Evolutionary conservation across 106 monocot species (phyloP).

Genomic region (Ottelia alismoides): DNA sequence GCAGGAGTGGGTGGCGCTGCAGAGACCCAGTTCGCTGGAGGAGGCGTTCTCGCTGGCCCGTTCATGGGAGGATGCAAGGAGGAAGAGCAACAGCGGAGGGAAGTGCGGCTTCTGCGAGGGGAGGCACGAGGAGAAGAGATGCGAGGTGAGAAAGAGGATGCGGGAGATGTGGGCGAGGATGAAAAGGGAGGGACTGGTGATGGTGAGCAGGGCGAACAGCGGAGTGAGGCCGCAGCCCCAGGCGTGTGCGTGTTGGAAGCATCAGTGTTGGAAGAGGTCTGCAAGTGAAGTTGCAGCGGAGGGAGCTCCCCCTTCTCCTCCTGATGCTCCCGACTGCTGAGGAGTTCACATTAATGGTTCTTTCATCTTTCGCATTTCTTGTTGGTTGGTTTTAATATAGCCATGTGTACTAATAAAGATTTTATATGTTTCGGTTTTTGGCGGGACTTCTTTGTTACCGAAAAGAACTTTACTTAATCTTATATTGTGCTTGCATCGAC

Average conservation of each 20-base stretch:
- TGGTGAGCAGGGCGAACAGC: constrained; percentile 1
- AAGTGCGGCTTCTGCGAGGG: constrained; percentile 61
- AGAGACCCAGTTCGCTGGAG: constrained; percentile 38
- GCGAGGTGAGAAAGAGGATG: neutral
- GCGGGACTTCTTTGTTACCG: too few relatives aligned
- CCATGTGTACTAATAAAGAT: too few relatives aligned
- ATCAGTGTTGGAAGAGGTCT: constrained; percentile 27
- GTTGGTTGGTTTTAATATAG: too few relatives aligned
- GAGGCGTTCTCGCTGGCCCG: constrained; percentile 51
- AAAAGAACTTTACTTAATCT: too few relatives aligned
- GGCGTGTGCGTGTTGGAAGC: constrained; percentile 25
- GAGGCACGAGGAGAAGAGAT: constrained; percentile 20
- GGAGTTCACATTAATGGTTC: too few relatives aligned
- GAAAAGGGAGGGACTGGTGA: neutral
- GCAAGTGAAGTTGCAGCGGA: constrained; percentile 5
- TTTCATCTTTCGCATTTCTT: too few relatives aligned
- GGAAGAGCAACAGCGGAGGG: constrained; percentile 14
- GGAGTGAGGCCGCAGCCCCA: neutral
- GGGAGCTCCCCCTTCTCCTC: too few relatives aligned
- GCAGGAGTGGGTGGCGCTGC: constrained; percentile 43
- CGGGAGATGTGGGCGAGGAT: neutral
- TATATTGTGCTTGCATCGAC: too few relatives aligned
- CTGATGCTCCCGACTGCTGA: too few relatives aligned
- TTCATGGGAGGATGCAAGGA: constrained; percentile 48
- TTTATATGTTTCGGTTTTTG: too few relatives aligned